phyloP scores from a whole-genome alignment of 2,329 filamentous ascomycete species.

The Penicillium hesseltinei region DNA sequence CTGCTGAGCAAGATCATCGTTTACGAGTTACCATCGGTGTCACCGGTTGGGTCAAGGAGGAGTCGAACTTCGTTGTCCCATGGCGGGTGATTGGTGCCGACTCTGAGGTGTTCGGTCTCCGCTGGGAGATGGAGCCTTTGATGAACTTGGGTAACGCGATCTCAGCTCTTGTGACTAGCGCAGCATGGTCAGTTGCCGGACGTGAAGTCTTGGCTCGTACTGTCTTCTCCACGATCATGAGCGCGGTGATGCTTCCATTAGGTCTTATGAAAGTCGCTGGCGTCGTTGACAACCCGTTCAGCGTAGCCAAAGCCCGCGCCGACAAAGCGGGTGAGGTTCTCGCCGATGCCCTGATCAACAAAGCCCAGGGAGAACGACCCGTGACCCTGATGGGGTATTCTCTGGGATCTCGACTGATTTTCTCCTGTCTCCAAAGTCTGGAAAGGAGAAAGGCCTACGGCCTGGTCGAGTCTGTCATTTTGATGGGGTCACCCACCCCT shows the following conservation, averaged over 20 bases:
- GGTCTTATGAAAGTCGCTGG: constrained; percentile 64
- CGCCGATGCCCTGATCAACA: constrained; percentile 78
- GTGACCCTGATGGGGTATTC: constrained; percentile 81
- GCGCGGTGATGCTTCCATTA: constrained; percentile 67
- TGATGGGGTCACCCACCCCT: constrained; percentile 79
- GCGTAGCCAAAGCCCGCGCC: constrained; percentile 69
- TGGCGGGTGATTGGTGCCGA: constrained; percentile 74
- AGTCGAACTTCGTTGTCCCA: constrained; percentile 69
- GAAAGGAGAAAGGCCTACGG: constrained; percentile 79
- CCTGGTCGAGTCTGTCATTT: constrained; percentile 75
- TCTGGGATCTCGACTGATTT: constrained; percentile 77
- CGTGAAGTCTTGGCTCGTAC: constrained; percentile 72
- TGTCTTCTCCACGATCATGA: constrained; percentile 64
- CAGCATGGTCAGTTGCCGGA: constrained; percentile 74
- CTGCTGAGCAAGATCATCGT: constrained; percentile 57
- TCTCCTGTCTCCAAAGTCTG: constrained; percentile 72
- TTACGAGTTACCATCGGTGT: constrained; percentile 81
- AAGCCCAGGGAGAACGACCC: constrained; percentile 75
- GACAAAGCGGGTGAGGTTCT: constrained; percentile 78
- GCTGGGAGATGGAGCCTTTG: constrained; percentile 78
- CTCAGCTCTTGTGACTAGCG: constrained; percentile 71
- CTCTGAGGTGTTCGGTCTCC: constrained; percentile 76
- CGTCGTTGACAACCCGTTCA: constrained; percentile 79
- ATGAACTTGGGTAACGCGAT: constrained; percentile 75
- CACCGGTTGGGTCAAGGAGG: constrained; percentile 74